Conservation (phyloP, 306 rosid genomes). For the Spatholobus suberectus region DNA sequence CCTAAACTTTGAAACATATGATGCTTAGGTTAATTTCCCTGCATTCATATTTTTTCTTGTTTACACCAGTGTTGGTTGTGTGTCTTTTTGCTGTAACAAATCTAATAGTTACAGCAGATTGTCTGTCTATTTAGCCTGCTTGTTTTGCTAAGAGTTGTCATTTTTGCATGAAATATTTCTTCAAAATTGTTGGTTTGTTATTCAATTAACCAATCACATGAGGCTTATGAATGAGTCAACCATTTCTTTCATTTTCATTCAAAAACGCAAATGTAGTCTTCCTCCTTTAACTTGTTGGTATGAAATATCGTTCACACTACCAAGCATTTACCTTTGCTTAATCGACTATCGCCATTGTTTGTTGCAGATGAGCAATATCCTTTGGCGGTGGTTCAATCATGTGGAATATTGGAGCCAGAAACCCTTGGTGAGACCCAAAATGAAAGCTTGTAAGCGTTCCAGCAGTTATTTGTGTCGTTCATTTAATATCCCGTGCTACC, state of each 20-base stretch:
- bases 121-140: neutral
- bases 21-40: neutral
- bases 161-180: constrained; percentile 5
- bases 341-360: constrained; percentile 25
- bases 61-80: neutral
- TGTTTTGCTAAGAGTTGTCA: neutral
- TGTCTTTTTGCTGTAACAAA: neutral
- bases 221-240: neutral
- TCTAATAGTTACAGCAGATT: neutral
- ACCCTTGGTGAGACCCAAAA: constrained; percentile 16
- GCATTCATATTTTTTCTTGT: neutral
- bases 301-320: neutral
- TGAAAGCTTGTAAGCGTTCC: constrained; percentile 40
- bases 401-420: constrained; percentile 40
- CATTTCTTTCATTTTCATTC: neutral
- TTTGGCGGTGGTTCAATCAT: constrained; percentile 20
- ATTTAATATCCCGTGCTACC: constrained; percentile 35
- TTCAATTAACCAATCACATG: neutral
- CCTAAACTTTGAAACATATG: constrained; percentile 4
- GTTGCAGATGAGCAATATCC: constrained; percentile 47
- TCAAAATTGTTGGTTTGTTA: neutral
- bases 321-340: constrained; percentile 24
- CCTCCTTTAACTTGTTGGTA: neutral
- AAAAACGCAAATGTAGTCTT: neutral
- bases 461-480: constrained; percentile 27